phyloP scores from a whole-genome alignment of 495 filamentous ascomycete species.

The Aspergillus avenaceus region DNA sequence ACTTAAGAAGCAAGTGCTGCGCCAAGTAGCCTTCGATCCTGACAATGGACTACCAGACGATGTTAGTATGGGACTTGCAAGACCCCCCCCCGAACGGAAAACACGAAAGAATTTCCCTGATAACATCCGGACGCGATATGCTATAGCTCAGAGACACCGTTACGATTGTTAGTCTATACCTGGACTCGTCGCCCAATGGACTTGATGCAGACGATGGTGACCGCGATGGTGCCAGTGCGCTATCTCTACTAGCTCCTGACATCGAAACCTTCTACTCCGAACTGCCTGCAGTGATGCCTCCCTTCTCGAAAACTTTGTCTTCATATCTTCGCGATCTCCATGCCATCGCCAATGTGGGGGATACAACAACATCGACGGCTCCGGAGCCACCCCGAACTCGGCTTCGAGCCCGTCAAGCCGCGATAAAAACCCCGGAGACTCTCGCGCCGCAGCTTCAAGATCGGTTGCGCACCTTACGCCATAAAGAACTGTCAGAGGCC shows the following conservation, averaged over 20 bases:
- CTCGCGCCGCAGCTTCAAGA: slow-evolving; percentile 25
- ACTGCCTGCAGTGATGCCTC: slow-evolving; percentile 23
- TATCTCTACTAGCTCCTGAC: slow-evolving; percentile 33
- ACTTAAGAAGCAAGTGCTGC: slow-evolving; percentile 31
- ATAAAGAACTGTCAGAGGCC: slow-evolving; percentile 28
- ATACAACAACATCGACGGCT: background rate
- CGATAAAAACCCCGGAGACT: slow-evolving; percentile 18
- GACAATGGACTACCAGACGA: slow-evolving; percentile 31
- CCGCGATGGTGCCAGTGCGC: slow-evolving; percentile 16
- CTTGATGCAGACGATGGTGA: slow-evolving; percentile 20
- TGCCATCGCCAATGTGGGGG: slow-evolving; percentile 20
- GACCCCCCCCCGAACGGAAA: background rate
- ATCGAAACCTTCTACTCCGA: slow-evolving; percentile 35
- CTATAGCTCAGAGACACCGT: slow-evolving; percentile 34
- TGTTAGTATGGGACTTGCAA: slow-evolving; percentile 15
- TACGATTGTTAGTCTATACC: slow-evolving; percentile 34
- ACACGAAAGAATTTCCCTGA: background rate
- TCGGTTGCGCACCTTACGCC: slow-evolving; percentile 24
- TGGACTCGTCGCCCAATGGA: slow-evolving; percentile 27
- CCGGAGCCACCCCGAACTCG: slow-evolving; percentile 16
- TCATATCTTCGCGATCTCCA: slow-evolving; percentile 26
- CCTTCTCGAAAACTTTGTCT: slow-evolving; percentile 26
- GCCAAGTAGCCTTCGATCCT: slow-evolving; percentile 30
- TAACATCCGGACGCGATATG: background rate
- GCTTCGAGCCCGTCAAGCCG: slow-evolving; percentile 24